These are phyloP conservation scores for Lactarius tabidus DNA, from an alignment of 768 basidiomycete species.

Conservation along the genomic window DNA sequence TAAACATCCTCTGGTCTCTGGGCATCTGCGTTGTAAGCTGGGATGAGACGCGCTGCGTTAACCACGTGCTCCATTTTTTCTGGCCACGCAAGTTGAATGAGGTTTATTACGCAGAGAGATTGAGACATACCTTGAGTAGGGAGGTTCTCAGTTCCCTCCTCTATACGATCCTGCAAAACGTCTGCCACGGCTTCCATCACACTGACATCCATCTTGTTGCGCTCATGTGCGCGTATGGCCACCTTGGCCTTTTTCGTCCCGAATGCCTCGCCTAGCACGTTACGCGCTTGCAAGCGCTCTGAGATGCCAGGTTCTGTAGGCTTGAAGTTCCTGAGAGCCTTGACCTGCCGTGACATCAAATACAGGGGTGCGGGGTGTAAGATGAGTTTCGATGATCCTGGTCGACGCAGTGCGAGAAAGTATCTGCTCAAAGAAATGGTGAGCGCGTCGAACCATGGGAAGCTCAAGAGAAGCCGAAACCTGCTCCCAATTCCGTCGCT, in stretches of 20 bases:
- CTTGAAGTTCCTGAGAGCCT: constrained; percentile 68
- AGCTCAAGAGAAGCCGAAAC: constrained; percentile 39
- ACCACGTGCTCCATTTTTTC: constrained; percentile 64
- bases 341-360: constrained; percentile 73
- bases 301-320: constrained; percentile 48
- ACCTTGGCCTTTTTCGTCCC: constrained; percentile 93
- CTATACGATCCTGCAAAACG: constrained; percentile 81
- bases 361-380: constrained; percentile 66
- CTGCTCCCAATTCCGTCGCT: constrained; percentile 58
- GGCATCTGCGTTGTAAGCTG: constrained; percentile 65
- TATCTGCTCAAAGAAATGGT: constrained; percentile 49
- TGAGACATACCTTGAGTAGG: constrained; percentile 59
- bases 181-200: constrained; percentile 84
- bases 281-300: constrained; percentile 61
- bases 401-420: constrained; percentile 78
- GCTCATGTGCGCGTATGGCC: constrained; percentile 77
- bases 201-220: constrained; percentile 83
- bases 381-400: constrained; percentile 62
- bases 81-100: constrained; percentile 30
- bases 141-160: constrained; percentile 62
- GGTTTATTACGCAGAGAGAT: neutral
- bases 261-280: constrained; percentile 85
- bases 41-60: constrained; percentile 69
- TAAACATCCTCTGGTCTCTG: constrained; percentile 70
- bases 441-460: neutral